These are phyloP conservation scores for Phyllosticta citriasiana DNA, from an alignment of 2,329 filamentous ascomycete species.

Conservation along the genomic window DNA sequence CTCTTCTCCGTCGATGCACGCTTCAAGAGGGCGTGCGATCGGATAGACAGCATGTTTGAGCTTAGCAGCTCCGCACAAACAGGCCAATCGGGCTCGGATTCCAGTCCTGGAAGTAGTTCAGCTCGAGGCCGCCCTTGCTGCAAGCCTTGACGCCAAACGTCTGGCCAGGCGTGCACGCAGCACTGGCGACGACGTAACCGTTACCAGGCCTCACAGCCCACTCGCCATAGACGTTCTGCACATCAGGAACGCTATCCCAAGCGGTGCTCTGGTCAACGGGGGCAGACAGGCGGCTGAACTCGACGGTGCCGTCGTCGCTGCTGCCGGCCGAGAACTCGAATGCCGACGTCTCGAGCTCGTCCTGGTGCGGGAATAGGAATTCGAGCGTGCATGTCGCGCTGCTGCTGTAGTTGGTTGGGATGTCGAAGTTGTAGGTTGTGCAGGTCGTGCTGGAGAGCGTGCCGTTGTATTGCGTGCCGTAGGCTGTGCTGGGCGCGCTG, in stretches of 20 bases:
- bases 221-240: conserved; percentile 34
- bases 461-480: conserved; percentile 18
- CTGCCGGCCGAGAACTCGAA: conserved; percentile 32
- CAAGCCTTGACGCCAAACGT: conserved; percentile 44
- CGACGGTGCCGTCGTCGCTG: conserved; percentile 40
- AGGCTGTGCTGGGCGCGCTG: conserved; percentile 14
- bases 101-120: conserved; percentile 57
- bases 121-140: conserved; percentile 38
- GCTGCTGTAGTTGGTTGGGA: conserved; percentile 21
- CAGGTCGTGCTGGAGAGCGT: conserved; percentile 25
- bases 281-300: conserved; percentile 40
- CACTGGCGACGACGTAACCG: conserved; percentile 43
- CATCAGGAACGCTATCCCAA: conserved; percentile 42
- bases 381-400: conserved; percentile 46
- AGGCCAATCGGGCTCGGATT: conserved; percentile 39
- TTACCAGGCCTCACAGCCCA: conserved; percentile 43
- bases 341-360: conserved; percentile 49
- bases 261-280: conserved; percentile 42
- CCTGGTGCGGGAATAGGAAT: conserved; percentile 53
- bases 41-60: background rate
- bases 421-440: conserved; percentile 39
- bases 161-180: conserved; percentile 45
- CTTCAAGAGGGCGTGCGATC: no score
- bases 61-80: conserved; percentile 17
- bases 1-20: background rate